Conservation (phyloP, 2,329 filamentous ascomycete genomes). For the Epicoccum nigrum region DNA sequence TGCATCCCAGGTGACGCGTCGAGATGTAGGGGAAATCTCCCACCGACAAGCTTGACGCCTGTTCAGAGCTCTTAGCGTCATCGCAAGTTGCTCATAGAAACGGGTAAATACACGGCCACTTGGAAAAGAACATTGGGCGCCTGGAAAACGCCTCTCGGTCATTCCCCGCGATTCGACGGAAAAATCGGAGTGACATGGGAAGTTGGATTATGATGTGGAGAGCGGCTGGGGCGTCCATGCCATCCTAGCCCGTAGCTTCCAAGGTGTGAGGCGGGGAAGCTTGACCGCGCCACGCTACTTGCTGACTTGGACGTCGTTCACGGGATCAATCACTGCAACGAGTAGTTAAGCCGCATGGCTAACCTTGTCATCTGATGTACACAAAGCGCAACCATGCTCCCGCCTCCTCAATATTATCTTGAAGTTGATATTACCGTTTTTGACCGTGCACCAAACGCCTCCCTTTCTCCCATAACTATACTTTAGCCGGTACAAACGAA, state of each 20-base stretch:
- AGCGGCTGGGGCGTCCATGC: slow-evolving; percentile 28
- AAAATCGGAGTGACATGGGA: slow-evolving; percentile 19
- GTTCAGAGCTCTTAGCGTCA: slow-evolving; percentile 16
- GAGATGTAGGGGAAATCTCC: slow-evolving; percentile 1
- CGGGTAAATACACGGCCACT: not conserved
- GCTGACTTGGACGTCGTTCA: slow-evolving; percentile 3
- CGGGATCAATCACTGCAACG: slow-evolving; percentile 26
- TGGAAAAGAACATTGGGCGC: slow-evolving; percentile 8
- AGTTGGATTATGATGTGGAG: slow-evolving; percentile 30
- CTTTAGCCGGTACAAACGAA: not conserved
- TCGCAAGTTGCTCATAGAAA: slow-evolving; percentile 7
- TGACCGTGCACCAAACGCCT: not conserved
- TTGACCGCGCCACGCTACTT: slow-evolving; percentile 27
- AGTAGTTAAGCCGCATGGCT: slow-evolving; percentile 16
- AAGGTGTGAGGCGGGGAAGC: slow-evolving; percentile 29
- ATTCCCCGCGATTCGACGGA: slow-evolving; percentile 21
- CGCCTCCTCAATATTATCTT: not conserved
- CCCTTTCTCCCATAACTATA: not conserved
- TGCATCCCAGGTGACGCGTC: slow-evolving; percentile 1
- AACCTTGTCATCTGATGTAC: slow-evolving; percentile 5
- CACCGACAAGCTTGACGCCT: slow-evolving; percentile 14
- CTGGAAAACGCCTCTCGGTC: slow-evolving; percentile 30
- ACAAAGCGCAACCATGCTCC: slow-evolving; percentile 3
- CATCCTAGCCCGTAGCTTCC: slow-evolving; percentile 24
- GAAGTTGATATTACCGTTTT: not conserved